Base-by-base conservation (phyloP, 257 asterid species). In the Solanum ossicruentum region DNA sequence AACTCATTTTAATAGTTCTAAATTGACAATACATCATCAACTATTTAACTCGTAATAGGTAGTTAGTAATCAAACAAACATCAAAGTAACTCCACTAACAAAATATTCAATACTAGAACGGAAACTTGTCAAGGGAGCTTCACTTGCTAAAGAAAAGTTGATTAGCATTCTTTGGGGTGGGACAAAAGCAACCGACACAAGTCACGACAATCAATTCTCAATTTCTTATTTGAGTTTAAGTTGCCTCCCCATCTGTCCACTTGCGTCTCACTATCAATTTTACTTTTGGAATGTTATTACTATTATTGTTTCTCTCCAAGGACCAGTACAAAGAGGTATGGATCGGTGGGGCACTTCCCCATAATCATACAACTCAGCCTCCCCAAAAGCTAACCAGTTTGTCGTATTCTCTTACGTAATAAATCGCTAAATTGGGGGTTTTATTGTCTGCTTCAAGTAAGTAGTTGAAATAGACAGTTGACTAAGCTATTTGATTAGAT, bases 111-210 rank as follows among this genome's bases (percentile, higher is more conserved):
- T 32, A 2, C 36, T 32, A 2, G 36, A 32, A 3, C 3, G 36
- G 36, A 32, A 32, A 2, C 36, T 32, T 32, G 36, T 32, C 36
- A 32, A 32, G 36, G 36, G 36, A 32, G 36, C 36, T 3, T 32
- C 36, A 32, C 36, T 32, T 32, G 36, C 36, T 32, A 32, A 32
- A 32, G 36, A 2, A 32, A 32, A 32, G 36, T 36, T 36, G 6
- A 3, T 36, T 36, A 36, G 41, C 41, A 36, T 36, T 36, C 41
- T 36, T 36, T 36, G 41, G 41, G 0, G 41, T 36, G 92, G 92
- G 91, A 89, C 18, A 41, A 49, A 80, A 32, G 13, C 77, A 21
- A 79, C 73, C 21, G 8, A 67, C 73, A 11, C n/a, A 20, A 70
- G 12, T 54, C 73, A 11, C 32, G 12, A 70, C 23, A 39, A 36